These are phyloP conservation scores for Solanum lycopersicoides DNA, from an alignment of 257 asterid genomes.

Conservation along the genomic window DNA sequence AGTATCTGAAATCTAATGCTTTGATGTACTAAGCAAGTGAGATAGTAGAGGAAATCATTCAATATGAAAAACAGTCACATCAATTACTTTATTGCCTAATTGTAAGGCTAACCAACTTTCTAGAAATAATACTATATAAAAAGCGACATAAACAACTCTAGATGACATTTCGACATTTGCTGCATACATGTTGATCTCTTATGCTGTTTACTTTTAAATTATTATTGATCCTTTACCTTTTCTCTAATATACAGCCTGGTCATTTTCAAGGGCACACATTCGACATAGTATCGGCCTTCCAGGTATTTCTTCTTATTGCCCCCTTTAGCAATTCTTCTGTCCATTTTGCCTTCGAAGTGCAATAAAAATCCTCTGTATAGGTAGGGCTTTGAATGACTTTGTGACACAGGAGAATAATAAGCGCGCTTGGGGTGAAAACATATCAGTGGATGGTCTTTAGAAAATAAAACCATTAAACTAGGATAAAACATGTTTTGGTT, in stretches of 20 bases:
- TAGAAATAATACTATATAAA: not conserved
- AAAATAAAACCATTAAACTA: not conserved
- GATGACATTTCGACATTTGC: not conserved
- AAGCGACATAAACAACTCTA: not conserved
- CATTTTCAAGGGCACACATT: slow-evolving; percentile 83
- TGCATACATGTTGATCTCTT: not conserved
- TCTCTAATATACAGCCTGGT: slow-evolving; percentile 72
- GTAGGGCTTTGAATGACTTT: too few relatives aligned
- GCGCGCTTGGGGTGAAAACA: not conserved
- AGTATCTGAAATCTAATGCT: not conserved
- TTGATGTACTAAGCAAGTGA: not conserved
- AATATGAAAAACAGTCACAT: not conserved
- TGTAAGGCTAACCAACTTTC: not conserved
- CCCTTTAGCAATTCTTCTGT: not conserved
- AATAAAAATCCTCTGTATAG: not conserved
- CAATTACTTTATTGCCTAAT: not conserved
- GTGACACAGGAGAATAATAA: not conserved
- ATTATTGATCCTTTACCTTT: not conserved
- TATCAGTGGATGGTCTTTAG: not conserved
- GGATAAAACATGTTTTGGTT: not conserved
- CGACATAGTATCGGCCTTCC: slow-evolving; percentile 91
- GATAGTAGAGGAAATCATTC: not conserved
- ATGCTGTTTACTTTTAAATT: not conserved
- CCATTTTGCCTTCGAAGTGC: not conserved
- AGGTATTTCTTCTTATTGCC: slow-evolving; percentile 31